Base-by-base conservation (phyloP, 495 filamentous ascomycete species). In the Trichocladium antarcticum region DNA sequence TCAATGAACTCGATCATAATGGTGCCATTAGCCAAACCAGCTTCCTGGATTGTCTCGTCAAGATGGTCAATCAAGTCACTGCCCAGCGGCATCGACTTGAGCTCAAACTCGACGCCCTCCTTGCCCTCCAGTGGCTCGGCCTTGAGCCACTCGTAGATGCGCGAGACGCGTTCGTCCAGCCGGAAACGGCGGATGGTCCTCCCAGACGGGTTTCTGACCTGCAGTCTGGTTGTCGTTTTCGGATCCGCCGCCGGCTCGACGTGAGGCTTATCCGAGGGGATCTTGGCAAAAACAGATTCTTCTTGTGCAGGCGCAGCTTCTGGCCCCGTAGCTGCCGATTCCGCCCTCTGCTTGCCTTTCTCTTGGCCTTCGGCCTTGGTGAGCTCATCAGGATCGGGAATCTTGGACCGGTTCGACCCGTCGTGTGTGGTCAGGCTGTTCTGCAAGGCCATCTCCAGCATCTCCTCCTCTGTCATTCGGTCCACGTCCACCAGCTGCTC, bases 81-180 rank as follows among this genome's bases (percentile, higher is more conserved):
- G 34, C 87, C 85, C 72, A 87, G 75, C 15, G 75, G 77, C 63
- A 73, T 67, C 9, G 62, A 55, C 58, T 87, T 84, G 47, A 98
- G 75, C 57, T 95, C 92, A 67, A 98, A 96, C 39, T 77, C 58
- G 16, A 83, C 67, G 0, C 84, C 86, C 29, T 78, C 78, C 64
- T 89, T 89, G 42, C 83, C 89, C 45, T 83, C 79, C 45, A 82
- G 58, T 12, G 82, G 77, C 22, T 86, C 80, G 5, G 89, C 84
- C 67, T 97, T 97, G 35, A 98, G 77, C 87, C 90, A 98, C 69
- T 98, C 92, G 60, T 90, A 98, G 29, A 98, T 78, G 11, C 87
- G 76, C 38, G 77, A 69, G 6, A 98, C 88, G 0, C 76, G 75
- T 39, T 98, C 92, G n/a, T 77, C 63, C n/a, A 88, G 61, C 7